Evolutionary conservation across 2,329 filamentous ascomycete genomes (phyloP).

Genomic region (Fusarium haematococcum): DNA sequence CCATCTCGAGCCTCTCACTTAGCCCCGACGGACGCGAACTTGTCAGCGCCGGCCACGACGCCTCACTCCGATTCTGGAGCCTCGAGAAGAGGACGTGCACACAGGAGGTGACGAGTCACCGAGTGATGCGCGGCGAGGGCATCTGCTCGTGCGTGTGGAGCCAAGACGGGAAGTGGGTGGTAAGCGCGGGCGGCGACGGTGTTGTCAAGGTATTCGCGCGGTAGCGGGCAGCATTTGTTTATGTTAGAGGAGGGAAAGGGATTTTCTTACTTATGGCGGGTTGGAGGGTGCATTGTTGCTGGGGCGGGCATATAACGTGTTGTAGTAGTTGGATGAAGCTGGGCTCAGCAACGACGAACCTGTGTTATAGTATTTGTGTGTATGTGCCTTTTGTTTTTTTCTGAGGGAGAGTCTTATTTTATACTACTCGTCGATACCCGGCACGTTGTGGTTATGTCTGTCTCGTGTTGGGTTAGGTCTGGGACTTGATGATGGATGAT

Average conservation of each 20-base stretch:
- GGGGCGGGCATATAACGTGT: conserved; percentile 11
- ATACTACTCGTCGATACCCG: conserved; percentile 51
- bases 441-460: conserved; percentile 40
- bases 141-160: conserved; percentile 97
- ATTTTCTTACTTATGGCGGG: conserved; percentile 1
- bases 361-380: conserved; percentile 36
- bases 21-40: conserved; percentile 95
- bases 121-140: conserved; percentile 95
- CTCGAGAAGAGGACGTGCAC: conserved; percentile 95
- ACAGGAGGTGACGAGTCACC: conserved; percentile 93
- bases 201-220: conserved; percentile 90
- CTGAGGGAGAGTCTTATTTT: conserved; percentile 34
- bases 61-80: conserved; percentile 95
- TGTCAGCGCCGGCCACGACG: conserved; percentile 95
- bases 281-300: conserved; percentile 30
- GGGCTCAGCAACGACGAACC: conserved; percentile 24
- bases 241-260: conserved; percentile 5
- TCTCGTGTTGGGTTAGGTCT: background rate
- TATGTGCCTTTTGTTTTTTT: conserved; percentile 3
- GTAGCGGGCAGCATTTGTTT: background rate
- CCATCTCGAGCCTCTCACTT: conserved; percentile 90
- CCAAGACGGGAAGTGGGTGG: conserved; percentile 92
- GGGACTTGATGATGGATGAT: conserved; percentile 4
- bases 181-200: conserved; percentile 93
- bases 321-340: conserved; percentile 26